phyloP scores from a whole-genome alignment of 2,329 filamentous ascomycete genomes.

The Fusarium concolor region DNA sequence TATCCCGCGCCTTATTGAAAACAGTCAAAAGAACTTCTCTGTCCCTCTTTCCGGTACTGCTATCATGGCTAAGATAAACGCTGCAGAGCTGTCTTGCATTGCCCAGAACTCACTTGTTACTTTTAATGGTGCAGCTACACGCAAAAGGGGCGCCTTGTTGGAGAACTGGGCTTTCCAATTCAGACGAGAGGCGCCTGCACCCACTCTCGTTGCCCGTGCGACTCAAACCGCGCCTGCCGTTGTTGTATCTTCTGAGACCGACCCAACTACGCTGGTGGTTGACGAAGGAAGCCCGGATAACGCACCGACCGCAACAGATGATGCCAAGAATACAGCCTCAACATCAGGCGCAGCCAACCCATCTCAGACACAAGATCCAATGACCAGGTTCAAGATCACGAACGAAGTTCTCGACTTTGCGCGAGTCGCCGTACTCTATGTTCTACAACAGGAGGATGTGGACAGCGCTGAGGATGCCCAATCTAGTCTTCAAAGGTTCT shows the following conservation, averaged over 20 bases:
- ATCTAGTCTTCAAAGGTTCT: conserved; percentile 65
- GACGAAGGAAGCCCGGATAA: conserved; percentile 37
- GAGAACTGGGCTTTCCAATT: conserved; percentile 43
- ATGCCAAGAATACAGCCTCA: conserved; percentile 9
- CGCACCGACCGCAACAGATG: conserved; percentile 23
- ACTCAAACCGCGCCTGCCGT: conserved; percentile 25
- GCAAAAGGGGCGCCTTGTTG: conserved; percentile 48
- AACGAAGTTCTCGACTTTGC: conserved; percentile 72
- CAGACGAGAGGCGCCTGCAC: conserved; percentile 19
- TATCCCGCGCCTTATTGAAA: conserved; percentile 78
- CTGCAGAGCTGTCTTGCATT: conserved; percentile 80
- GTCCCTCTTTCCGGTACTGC: conserved; percentile 77
- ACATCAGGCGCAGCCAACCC: conserved; percentile 22
- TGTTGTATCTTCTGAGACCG: conserved; percentile 35
- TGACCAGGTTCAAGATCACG: conserved; percentile 59
- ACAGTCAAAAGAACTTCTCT: conserved; percentile 75
- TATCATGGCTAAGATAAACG: conserved; percentile 81
- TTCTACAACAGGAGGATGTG: conserved; percentile 67
- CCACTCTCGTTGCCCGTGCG: conserved; percentile 22
- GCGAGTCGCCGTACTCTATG: conserved; percentile 69
- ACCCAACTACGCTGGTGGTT: conserved; percentile 37
- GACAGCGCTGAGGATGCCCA: conserved; percentile 66
- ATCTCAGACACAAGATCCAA: conserved; percentile 28
- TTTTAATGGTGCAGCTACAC: conserved; percentile 71
- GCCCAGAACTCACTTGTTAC: conserved; percentile 89